Percentiles rank a stretch among this genome's conserved stretches.
phyloP scores from a whole-genome alignment of 352 stramenopile species.

The Albugo laibachii region DNA sequence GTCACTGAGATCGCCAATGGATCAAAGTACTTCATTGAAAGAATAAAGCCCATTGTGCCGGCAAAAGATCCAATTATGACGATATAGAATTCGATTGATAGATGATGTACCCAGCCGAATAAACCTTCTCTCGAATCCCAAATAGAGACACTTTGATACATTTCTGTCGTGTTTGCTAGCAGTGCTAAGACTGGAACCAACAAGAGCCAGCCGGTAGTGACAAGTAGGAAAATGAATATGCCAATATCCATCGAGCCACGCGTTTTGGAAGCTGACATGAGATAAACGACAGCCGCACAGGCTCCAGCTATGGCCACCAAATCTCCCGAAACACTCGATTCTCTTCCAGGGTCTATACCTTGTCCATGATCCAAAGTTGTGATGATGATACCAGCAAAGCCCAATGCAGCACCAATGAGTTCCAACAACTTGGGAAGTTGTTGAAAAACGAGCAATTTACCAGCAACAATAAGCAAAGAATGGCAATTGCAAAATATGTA shows the following conservation, averaged over 20 bases:
- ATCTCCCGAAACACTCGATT: constrained; percentile 11
- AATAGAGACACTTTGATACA: background rate
- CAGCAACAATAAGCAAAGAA: constrained; percentile 25
- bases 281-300: constrained; percentile 23
- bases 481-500: constrained; percentile 41
- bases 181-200: constrained; percentile 14
- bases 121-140: constrained; percentile 11
- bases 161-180: constrained; percentile 1
- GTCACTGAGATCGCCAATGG: constrained; percentile 32
- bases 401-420: constrained; percentile 16
- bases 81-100: constrained; percentile 23
- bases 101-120: constrained; percentile 26
- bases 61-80: constrained; percentile 20
- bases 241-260: constrained; percentile 16
- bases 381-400: constrained; percentile 19
- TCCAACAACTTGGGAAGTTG: constrained; percentile 16
- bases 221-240: constrained; percentile 21
- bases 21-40: constrained; percentile 33
- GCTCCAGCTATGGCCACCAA: constrained; percentile 31
- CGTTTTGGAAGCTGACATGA: constrained; percentile 22
- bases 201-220: constrained; percentile 13
- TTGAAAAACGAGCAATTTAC: constrained; percentile 18
- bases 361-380: constrained; percentile 7
- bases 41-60: constrained; percentile 38
- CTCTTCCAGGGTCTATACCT: too few relatives aligned